These are phyloP conservation scores for Adansonia madagascariensis DNA, from an alignment of 441 rosid species.

Conservation along the genomic window DNA sequence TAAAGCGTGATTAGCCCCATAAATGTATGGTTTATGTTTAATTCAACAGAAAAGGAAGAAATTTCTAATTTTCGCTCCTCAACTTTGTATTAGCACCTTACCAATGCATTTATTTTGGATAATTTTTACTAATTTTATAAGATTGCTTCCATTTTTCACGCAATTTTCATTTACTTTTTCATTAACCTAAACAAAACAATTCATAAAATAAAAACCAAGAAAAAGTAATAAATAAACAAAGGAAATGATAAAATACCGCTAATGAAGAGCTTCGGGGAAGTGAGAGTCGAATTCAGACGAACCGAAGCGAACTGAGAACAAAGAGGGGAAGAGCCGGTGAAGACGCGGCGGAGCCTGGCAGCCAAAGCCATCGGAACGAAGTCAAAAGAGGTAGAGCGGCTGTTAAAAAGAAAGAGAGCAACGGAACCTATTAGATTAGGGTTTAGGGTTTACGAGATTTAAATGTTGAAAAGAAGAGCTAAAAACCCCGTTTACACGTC, in stretches of 20 bases:
- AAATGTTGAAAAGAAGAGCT: too few species aligned
- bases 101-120: not conserved
- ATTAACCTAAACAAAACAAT: not conserved
- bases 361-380: conserved; percentile 54
- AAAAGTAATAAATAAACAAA: not conserved
- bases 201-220: not conserved
- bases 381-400: not conserved
- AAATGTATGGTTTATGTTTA: not conserved
- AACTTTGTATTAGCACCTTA: not conserved
- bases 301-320: conserved; percentile 35
- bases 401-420: not conserved
- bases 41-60: not conserved
- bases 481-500: not conserved
- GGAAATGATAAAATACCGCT: conserved; percentile 26
- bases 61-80: not conserved
- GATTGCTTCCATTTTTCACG: not conserved
- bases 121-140: not conserved
- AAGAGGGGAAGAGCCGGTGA: conserved; percentile 37
- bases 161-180: not conserved
- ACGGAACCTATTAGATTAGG: not conserved
- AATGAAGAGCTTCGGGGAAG: conserved; percentile 58
- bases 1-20: not conserved
- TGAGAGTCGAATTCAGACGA: conserved; percentile 64
- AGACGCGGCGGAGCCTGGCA: conserved; percentile 48
- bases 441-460: not conserved